Base-by-base conservation (phyloP, 148 eudicot species). In the Heliosperma pusillum region DNA sequence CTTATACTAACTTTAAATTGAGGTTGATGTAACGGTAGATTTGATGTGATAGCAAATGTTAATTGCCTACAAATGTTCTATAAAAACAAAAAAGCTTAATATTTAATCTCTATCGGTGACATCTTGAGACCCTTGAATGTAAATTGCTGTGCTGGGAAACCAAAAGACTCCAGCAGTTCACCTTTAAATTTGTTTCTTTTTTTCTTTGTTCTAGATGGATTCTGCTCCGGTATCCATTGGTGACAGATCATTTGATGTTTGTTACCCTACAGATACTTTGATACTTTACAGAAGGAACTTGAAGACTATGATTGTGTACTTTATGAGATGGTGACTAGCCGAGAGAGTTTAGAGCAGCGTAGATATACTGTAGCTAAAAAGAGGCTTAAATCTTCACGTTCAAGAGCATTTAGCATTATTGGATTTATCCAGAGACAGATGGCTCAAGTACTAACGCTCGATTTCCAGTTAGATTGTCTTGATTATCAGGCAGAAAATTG, bases 271-370 rank as follows among this genome's bases (percentile, higher is more conserved):
- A 96, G 99, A 85, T 96, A 96, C 86, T 96, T 96, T 82, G 78
- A 69, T 20, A 86, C 83, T 36, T 89, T 96, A 73, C 99, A 96
- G 79, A 88, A 92, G 77, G 89, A 87, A 80, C 97, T 96, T 69
- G 93, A 89, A 66, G 26, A 72, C 10, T 96, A 96, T 82, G 97
- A 96, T 79, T 92, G 97, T 82, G 97, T 96, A 69, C 99, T 96
- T 63, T 96, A 90, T 76, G 99, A 96, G 91, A 92, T 96, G 97
- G 97, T 96, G 76, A 83, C 97, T 76, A 87, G 94, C 80, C 88
- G 84, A 86, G 97, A 92, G 78, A 87, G 90, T 82, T 86, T 96
- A 79, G 96, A 90, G 64, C 86, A 80, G 55, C 85, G 93, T 84
- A 86, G 82, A 82, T 83, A 79, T 65, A 78, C 83, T 66, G 82